Conservation (phyloP, 257 asterid species). For the Fraxinus pennsylvanica region DNA sequence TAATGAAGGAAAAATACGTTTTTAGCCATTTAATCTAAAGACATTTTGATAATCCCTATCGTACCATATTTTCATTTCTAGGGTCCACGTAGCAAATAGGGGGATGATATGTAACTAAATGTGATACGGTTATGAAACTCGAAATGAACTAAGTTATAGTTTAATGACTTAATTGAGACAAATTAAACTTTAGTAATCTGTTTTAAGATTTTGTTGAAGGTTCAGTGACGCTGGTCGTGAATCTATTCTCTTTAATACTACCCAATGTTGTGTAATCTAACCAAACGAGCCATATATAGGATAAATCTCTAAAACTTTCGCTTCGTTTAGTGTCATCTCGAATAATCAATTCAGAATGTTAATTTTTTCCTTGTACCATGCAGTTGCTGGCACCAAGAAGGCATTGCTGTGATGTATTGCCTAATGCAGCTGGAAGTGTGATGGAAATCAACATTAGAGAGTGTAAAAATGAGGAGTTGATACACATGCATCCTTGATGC, state of each 20-base stretch:
- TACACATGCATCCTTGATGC: constrained; percentile 42
- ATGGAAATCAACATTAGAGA: constrained; percentile 70
- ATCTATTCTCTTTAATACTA: no score
- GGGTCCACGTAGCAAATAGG: neutral
- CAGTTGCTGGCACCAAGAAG: constrained; percentile 80
- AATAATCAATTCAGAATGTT: neutral
- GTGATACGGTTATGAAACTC: neutral
- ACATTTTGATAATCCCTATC: neutral
- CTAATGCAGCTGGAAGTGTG: constrained; percentile 39
- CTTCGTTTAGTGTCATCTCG: neutral
- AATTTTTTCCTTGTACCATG: neutral
- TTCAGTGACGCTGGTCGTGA: neutral
- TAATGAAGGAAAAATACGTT: no score
- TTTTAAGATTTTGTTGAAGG: neutral
- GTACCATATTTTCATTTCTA: neutral
- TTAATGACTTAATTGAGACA: neutral
- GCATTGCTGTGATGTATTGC: constrained; percentile 80
- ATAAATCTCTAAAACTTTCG: neutral
- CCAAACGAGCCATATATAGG: neutral
- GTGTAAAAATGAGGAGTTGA: constrained; percentile 72
- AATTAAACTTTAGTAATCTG: neutral
- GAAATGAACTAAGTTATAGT: neutral
- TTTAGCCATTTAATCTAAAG: no score
- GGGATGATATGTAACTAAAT: neutral
- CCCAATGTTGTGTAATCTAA: neutral